A percentile compares a stretch with the other conserved stretches of the same genome.
Conservation (phyloP, 495 filamentous ascomycete species). For the Niebla homalea region DNA sequence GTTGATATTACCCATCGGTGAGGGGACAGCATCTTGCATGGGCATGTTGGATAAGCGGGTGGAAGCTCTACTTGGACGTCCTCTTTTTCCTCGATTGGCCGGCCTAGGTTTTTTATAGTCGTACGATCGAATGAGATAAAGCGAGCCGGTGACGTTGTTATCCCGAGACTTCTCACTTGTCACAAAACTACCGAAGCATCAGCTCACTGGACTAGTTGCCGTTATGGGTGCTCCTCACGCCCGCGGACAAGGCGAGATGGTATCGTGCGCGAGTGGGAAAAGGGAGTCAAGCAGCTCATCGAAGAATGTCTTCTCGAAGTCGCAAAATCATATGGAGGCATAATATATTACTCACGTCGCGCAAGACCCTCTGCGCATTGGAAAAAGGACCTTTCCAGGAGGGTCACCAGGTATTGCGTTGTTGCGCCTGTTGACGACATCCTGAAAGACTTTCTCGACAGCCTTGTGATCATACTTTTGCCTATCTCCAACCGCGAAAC, state of each 20-base stretch:
- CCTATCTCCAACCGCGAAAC: background rate
- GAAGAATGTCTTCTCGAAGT: too few relatives aligned
- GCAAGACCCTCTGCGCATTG: constrained; percentile 3
- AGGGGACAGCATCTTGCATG: too few relatives aligned
- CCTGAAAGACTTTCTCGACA: constrained; percentile 8
- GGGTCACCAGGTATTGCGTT: background rate
- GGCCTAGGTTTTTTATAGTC: background rate
- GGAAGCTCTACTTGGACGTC: background rate
- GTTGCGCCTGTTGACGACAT: constrained; percentile 8
- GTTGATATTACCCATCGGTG: background rate
- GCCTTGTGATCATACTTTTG: constrained; percentile 4
- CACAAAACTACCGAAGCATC: too few relatives aligned
- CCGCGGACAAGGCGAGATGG: too few relatives aligned
- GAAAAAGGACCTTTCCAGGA: constrained; percentile 1
- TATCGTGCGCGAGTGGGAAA: too few relatives aligned
- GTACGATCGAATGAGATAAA: constrained; percentile 11
- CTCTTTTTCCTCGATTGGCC: background rate
- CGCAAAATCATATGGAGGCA: too few relatives aligned
- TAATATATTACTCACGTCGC: constrained; percentile 6
- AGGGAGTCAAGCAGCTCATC: too few relatives aligned
- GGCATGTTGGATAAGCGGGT: background rate
- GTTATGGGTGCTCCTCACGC: too few relatives aligned
- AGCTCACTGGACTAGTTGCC: too few relatives aligned
- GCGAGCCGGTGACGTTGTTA: too few relatives aligned
- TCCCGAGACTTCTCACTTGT: too few relatives aligned